A percentile compares a stretch with the other conserved stretches of the same genome.
Evolutionary conservation across 1,284 basidiomycete genomes (phyloP).

Genomic region (Apiotrichum brassicae): DNA sequence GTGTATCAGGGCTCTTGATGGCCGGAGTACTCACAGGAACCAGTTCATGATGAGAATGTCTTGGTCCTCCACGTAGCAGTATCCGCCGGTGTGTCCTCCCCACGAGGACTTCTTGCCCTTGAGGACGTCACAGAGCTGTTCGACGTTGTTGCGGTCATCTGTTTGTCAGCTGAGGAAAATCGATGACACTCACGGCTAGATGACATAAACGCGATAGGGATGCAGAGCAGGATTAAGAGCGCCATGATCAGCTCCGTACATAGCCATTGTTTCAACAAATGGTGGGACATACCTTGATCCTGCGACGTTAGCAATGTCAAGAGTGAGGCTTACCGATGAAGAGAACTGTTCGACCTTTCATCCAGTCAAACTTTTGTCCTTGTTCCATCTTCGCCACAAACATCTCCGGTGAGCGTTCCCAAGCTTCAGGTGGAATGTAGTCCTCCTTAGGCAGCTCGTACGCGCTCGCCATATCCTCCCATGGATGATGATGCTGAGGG

Average conservation of each 20-base stretch:
- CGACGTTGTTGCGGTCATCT: conserved; percentile 10
- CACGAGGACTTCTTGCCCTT: conserved; percentile 3
- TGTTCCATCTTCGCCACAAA: conserved; percentile 12
- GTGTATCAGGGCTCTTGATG: no score
- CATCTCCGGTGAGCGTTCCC: conserved; percentile 8
- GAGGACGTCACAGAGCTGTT: conserved; percentile 10
- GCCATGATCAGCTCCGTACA: no score
- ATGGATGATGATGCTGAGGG: background rate
- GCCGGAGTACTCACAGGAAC: conserved; percentile 25
- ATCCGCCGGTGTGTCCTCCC: conserved; percentile 18
- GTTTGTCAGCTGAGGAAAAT: background rate
- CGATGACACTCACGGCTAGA: no score
- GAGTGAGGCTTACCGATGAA: conserved; percentile 21
- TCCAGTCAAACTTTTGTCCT: conserved; percentile 13
- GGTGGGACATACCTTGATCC: no score
- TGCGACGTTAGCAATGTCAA: no score
- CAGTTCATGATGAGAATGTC: conserved; percentile 20
- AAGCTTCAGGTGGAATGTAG: conserved; percentile 6
- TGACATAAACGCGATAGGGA: no score
- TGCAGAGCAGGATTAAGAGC: no score
- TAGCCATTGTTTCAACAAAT: no score
- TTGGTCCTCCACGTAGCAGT: conserved; percentile 15
- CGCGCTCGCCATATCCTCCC: conserved; percentile 2
- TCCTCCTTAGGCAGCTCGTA: conserved; percentile 9
- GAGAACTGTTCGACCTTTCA: conserved; percentile 13